These are phyloP conservation scores for Metarhizium anisopliae DNA, from an alignment of 2,329 filamentous ascomycete genomes.

Conservation along the genomic window DNA sequence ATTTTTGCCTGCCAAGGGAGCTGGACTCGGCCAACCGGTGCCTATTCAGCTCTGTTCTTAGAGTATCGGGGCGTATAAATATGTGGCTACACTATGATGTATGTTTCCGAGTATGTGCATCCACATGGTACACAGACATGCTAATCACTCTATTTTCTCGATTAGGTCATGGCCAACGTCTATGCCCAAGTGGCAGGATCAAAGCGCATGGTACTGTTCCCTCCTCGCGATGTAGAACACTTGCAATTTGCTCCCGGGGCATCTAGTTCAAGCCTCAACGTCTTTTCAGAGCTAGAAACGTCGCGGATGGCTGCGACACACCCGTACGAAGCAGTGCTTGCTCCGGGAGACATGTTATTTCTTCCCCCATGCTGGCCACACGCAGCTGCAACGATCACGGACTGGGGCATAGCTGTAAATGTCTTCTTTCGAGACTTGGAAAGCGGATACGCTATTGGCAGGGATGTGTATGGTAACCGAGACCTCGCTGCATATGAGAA, in stretches of 20 bases:
- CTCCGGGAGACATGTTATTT: slow-evolving; percentile 68
- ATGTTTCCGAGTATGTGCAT: slow-evolving; percentile 70
- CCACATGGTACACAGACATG: slow-evolving; percentile 68
- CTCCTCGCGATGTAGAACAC: slow-evolving; percentile 61
- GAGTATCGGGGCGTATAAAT: slow-evolving; percentile 69
- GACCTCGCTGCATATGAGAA: slow-evolving; percentile 81
- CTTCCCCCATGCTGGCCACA: slow-evolving; percentile 81
- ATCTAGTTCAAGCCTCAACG: slow-evolving; percentile 70
- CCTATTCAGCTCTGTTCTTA: slow-evolving; percentile 67
- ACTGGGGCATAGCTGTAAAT: slow-evolving; percentile 72
- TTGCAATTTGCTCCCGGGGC: slow-evolving; percentile 67
- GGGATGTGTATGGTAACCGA: slow-evolving; percentile 82
- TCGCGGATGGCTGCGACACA: slow-evolving; percentile 38
- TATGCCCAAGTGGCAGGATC: slow-evolving; percentile 69
- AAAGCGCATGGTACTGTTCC: slow-evolving; percentile 69
- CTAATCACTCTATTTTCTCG: background rate
- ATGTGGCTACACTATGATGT: slow-evolving; percentile 92
- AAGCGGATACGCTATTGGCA: slow-evolving; percentile 59
- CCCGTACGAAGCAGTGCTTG: slow-evolving; percentile 57
- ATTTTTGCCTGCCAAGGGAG: slow-evolving; percentile 60
- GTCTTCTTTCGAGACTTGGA: slow-evolving; percentile 73
- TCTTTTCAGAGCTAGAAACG: slow-evolving; percentile 46
- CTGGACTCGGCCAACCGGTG: slow-evolving; percentile 51
- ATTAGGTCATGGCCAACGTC: slow-evolving; percentile 74
- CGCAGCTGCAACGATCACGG: slow-evolving; percentile 51